phyloP scores from a whole-genome alignment of 176 grass and related monocot genomes.

The Carex cristatella region DNA sequence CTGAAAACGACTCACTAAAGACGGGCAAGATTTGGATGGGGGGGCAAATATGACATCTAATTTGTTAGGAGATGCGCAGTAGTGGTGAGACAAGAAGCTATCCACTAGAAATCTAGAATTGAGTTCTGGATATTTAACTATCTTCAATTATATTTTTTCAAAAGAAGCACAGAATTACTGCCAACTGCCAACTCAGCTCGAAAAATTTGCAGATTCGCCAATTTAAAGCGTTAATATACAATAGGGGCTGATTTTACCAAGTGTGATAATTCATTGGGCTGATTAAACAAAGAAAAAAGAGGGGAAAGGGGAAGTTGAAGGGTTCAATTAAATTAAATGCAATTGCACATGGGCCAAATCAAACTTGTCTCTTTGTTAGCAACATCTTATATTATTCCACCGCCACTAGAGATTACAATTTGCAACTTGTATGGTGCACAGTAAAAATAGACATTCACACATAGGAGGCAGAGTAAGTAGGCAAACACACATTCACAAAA shows the following conservation, averaged over 20 bases:
- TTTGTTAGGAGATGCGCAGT: background rate
- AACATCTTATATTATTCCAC: background rate
- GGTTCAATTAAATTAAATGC: background rate
- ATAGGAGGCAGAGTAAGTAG: background rate
- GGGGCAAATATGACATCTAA: background rate
- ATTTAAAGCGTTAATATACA: background rate
- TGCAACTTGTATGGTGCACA: background rate
- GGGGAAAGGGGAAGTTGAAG: background rate
- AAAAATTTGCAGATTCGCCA: background rate
- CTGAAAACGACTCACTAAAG: background rate
- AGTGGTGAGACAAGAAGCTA: background rate
- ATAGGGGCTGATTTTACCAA: background rate
- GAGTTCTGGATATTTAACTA: background rate
- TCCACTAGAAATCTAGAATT: background rate
- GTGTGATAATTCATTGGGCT: background rate
- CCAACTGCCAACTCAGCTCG: background rate
- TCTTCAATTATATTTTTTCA: background rate
- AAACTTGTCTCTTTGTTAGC: background rate
- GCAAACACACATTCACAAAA: background rate
- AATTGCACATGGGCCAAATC: background rate
- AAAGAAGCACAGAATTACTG: background rate
- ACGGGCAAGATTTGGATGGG: background rate
- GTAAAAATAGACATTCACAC: background rate
- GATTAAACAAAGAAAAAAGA: background rate
- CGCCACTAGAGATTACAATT: background rate